These are phyloP conservation scores for Cicer judaicum DNA, from an alignment of 306 rosid genomes.

Conservation along the genomic window DNA sequence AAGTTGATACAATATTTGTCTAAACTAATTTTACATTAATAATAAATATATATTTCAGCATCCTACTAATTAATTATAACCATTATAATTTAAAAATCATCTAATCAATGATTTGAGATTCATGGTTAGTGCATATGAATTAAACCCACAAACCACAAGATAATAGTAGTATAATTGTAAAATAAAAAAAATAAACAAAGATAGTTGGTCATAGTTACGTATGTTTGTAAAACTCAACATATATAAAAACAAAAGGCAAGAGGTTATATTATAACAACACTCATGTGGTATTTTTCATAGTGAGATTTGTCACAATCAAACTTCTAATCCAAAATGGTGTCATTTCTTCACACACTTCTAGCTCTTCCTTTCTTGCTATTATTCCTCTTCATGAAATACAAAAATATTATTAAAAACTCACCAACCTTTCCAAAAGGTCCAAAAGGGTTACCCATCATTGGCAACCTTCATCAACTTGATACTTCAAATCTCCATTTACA, in stretches of 20 bases:
- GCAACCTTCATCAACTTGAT: constrained; percentile 30
- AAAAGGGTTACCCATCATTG: constrained; percentile 3
- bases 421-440: constrained; percentile 11
- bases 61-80: too few species aligned
- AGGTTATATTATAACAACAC: background rate
- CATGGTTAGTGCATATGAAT: too few species aligned
- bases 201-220: background rate
- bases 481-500: constrained; percentile 11
- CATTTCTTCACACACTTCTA: background rate
- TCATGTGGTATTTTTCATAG: background rate
- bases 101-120: too few species aligned
- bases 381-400: background rate
- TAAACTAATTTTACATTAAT: too few species aligned
- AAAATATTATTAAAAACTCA: background rate
- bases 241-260: background rate
- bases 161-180: too few species aligned
- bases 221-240: background rate
- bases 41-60: too few species aligned
- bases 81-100: too few species aligned
- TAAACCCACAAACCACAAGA: too few species aligned
- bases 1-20: too few species aligned
- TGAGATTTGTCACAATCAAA: background rate
- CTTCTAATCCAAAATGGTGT: background rate
- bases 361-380: background rate
- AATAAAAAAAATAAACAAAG: too few species aligned